Evolutionary conservation across 257 asterid genomes (phyloP), one percentile per base, ranked within the genome.

Genomic region (Salvia hispanica): DNA sequence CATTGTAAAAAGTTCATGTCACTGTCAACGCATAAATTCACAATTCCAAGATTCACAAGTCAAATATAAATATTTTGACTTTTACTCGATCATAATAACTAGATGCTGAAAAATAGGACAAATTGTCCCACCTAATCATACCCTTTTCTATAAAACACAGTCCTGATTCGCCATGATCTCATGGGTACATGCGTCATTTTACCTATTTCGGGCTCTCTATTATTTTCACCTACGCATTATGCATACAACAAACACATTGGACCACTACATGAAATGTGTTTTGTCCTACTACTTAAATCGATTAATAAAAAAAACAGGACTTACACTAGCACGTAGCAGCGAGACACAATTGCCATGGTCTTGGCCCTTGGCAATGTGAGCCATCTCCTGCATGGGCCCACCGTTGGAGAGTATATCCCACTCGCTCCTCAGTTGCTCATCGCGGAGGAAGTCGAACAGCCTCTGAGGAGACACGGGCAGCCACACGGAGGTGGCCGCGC

Each of bases 301-400:
- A 25, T 25, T 18, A 18, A 18, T 18, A 18, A 18, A 18, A 18
- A 18, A 18, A 10, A 5, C 13, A 14, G 31, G 10, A 57, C 83
- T 78, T 84, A 83, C 99, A 58, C 90, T 74, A 7, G 97, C 92
- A 7, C 99, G 88, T 3, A 93, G 92, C 74, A 93, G 95, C 1
- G 99, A 90, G 66, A 90, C 97, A 33, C 92, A 90, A 64, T 90
- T 93, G 85, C 92, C 94, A 53, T 79, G 95, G 62, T 88, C 94
- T 74, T 82, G 96, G 16, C 96, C 96, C 71, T 93, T 93, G 60
- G 97, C 96, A 39, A 93, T 86, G 67, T 85, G 96, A 45, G 94
- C 92, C 94, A 93, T 88, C 48, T 93, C 97, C 66, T 90, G 97
- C 99, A 93, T 93, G 9, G 99, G 99, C 4, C 96, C 99, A 4